Evolutionary conservation across 176 grass and related monocot species (phyloP).

Genomic region (Puccinellia tenuiflora): DNA sequence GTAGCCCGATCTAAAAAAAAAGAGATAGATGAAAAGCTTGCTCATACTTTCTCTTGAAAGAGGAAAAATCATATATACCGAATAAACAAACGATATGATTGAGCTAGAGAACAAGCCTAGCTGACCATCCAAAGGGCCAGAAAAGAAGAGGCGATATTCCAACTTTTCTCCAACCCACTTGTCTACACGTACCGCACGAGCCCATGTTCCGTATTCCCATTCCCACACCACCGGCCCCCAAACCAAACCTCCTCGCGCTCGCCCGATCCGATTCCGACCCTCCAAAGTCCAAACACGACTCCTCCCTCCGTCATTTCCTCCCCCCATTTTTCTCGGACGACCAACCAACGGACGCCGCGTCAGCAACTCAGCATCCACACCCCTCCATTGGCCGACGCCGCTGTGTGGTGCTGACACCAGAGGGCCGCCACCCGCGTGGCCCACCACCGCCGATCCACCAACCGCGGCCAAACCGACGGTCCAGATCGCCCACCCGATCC

Average conservation of each 20-base stretch:
- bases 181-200: slow-evolving; percentile 1
- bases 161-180: not conserved
- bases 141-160: not conserved
- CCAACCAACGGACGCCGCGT: not conserved
- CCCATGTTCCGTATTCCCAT: slow-evolving; percentile 14
- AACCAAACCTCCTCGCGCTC: not conserved
- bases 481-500: not conserved
- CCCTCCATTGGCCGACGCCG: not conserved
- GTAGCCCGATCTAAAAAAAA: not conserved
- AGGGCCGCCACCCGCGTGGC: not conserved
- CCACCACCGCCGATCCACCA: slow-evolving; percentile 10
- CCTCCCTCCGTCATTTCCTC: not conserved
- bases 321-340: not conserved
- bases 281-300: not conserved
- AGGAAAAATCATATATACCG: not conserved
- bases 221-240: not conserved
- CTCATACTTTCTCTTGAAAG: not conserved
- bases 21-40: not conserved
- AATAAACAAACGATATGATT: not conserved
- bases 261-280: not conserved
- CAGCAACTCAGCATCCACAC: not conserved
- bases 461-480: not conserved
- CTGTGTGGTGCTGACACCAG: not conserved
- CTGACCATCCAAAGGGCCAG: not conserved
- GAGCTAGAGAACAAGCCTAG: not conserved